Conservation (phyloP, 176 grass and related monocot species). For the Tillandsia leiboldiana region DNA sequence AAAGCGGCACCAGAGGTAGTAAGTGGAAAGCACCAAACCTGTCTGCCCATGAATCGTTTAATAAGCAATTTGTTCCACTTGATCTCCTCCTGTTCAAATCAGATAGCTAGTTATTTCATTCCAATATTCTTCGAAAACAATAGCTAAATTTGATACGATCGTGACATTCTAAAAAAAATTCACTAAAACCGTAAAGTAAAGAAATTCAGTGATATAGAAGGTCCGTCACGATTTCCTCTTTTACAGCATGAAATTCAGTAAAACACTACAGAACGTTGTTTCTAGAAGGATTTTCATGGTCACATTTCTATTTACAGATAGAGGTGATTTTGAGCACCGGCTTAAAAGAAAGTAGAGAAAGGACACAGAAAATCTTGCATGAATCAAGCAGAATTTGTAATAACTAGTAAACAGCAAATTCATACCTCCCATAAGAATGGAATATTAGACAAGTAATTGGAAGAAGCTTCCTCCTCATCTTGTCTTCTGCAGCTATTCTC, state of each 20-base stretch:
- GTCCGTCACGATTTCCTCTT: too few relatives aligned
- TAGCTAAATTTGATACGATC: too few relatives aligned
- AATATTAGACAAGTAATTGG: slow-evolving; percentile 26
- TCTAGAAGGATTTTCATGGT: too few relatives aligned
- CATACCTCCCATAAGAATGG: slow-evolving; percentile 43
- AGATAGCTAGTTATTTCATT: slow-evolving; percentile 15
- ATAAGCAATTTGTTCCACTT: slow-evolving; percentile 68
- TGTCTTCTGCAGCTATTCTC: slow-evolving; percentile 16
- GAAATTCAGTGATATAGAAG: too few relatives aligned
- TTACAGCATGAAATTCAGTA: too few relatives aligned
- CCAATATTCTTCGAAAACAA: not conserved
- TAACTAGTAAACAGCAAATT: slow-evolving; percentile 10
- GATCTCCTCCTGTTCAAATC: slow-evolving; percentile 57
- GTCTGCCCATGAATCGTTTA: slow-evolving; percentile 66
- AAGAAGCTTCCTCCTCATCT: slow-evolving; percentile 22
- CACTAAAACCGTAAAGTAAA: too few relatives aligned
- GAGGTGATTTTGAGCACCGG: too few relatives aligned
- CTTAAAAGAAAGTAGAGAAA: not conserved
- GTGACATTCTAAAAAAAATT: too few relatives aligned
- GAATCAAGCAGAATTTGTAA: not conserved
- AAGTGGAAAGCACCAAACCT: slow-evolving; percentile 32
- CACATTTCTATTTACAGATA: too few relatives aligned
- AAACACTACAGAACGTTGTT: too few relatives aligned
- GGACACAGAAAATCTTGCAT: not conserved
- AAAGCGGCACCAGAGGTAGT: not conserved